phyloP scores from a whole-genome alignment of 2,329 filamentous ascomycete species.

The Coleophoma eucalyptorum region DNA sequence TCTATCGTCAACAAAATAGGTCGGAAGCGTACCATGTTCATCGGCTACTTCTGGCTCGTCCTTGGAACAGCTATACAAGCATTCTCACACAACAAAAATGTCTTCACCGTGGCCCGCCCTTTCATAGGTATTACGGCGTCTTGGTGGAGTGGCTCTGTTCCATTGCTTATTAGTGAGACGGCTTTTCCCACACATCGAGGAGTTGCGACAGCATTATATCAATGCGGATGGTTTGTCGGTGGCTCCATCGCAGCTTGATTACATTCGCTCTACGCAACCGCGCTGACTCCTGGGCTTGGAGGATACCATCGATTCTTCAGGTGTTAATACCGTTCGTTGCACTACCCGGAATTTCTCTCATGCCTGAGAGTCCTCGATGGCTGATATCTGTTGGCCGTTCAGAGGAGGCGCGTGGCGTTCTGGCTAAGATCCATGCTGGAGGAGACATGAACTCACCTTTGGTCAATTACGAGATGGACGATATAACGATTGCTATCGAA shows the following conservation, averaged over 20 bases:
- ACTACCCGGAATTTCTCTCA: constrained; percentile 16
- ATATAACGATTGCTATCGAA: constrained; percentile 25
- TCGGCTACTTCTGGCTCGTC: background rate
- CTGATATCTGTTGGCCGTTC: constrained; percentile 27
- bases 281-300: constrained; percentile 13
- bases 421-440: constrained; percentile 41
- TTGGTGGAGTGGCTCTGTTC: background rate
- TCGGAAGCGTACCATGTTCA: background rate
- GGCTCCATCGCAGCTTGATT: constrained; percentile 38
- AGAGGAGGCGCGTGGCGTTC: constrained; percentile 26
- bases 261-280: constrained; percentile 29
- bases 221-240: constrained; percentile 20
- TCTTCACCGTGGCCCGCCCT: background rate
- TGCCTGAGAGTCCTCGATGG: constrained; percentile 32
- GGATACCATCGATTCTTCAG: constrained; percentile 17
- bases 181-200: background rate
- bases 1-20: too few species aligned
- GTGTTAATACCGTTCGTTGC: constrained; percentile 3
- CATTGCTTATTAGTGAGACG: background rate
- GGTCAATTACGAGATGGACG: constrained; percentile 24
- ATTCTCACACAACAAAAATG: background rate
- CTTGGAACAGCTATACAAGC: background rate
- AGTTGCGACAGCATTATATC: background rate
- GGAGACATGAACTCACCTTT: constrained; percentile 37
- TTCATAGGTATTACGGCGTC: background rate